A percentile compares a stretch with the other conserved stretches of the same genome.
Evolutionary conservation across 2,329 filamentous ascomycete genomes (phyloP).

Genomic region (Fusarium concolor): DNA sequence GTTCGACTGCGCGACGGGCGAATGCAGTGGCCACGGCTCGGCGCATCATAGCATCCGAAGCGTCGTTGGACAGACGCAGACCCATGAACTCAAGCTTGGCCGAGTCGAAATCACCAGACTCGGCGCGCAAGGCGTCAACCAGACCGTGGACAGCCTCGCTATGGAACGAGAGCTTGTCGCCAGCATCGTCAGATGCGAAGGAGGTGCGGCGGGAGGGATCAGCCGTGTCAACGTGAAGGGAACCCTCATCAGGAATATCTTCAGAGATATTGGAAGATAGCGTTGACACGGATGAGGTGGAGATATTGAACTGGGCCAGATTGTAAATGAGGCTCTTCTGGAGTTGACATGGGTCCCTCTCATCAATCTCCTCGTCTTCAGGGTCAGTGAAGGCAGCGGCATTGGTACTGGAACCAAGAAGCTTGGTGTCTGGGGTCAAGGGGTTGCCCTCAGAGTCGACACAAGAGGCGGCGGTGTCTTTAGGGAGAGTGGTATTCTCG

Average conservation of each 20-base stretch:
- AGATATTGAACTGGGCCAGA: conserved; percentile 64
- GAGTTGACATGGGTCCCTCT: conserved; percentile 62
- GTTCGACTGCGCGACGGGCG: conserved; percentile 80
- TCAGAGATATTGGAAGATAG: conserved; percentile 74
- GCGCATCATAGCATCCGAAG: conserved; percentile 88
- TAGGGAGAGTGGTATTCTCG: conserved; percentile 64
- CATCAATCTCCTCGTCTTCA: conserved; percentile 62
- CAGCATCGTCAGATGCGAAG: conserved; percentile 78
- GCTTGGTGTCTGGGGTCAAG: conserved; percentile 55
- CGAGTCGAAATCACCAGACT: conserved; percentile 81
- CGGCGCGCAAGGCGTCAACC: conserved; percentile 84
- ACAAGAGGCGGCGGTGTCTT: conserved; percentile 50
- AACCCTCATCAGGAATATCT: conserved; percentile 74
- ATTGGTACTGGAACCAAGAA: conserved; percentile 64
- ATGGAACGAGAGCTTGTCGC: conserved; percentile 74
- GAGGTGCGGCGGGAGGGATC: conserved; percentile 76
- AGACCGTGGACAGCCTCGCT: conserved; percentile 87
- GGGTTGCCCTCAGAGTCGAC: conserved; percentile 53
- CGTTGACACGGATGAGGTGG: conserved; percentile 67
- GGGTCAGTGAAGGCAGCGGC: conserved; percentile 61
- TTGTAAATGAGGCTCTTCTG: conserved; percentile 68
- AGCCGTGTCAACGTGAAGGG: conserved; percentile 54
- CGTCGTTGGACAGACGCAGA: conserved; percentile 89
- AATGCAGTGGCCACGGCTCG: conserved; percentile 88
- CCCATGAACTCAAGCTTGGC: conserved; percentile 92